A percentile compares a stretch with the other conserved stretches of the same genome.
Evolutionary conservation across 2,329 filamentous ascomycete species (phyloP).

Genomic region (Colletotrichum euphorbiae): DNA sequence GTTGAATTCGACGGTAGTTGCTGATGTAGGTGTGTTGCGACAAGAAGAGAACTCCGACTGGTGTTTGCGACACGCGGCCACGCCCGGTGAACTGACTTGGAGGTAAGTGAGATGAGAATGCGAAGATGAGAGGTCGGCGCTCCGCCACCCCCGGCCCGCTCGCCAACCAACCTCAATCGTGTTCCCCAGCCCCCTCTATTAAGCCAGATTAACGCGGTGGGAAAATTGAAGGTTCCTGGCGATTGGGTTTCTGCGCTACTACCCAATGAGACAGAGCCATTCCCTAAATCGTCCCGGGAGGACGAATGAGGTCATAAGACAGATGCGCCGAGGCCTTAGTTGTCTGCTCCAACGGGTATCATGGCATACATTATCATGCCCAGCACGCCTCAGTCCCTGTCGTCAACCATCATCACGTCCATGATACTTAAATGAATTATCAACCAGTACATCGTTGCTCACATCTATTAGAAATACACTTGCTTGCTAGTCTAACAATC

Average conservation of each 20-base stretch:
- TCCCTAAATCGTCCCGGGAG: slow-evolving; percentile 29
- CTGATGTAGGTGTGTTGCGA: slow-evolving; percentile 5
- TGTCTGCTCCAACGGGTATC: no score
- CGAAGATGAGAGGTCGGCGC: slow-evolving; percentile 29
- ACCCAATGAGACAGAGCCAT: slow-evolving; percentile 23
- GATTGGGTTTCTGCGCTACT: slow-evolving; percentile 6
- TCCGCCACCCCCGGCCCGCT: slow-evolving; percentile 33
- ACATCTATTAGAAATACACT: slow-evolving; percentile 59
- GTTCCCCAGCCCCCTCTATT: slow-evolving; percentile 38
- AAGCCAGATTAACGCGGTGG: slow-evolving; percentile 17
- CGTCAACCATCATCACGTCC: not conserved
- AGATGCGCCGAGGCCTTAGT: no score
- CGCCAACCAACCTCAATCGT: slow-evolving; percentile 31
- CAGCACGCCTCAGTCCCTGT: not conserved
- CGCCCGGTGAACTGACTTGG: slow-evolving; percentile 7
- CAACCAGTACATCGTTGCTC: slow-evolving; percentile 42
- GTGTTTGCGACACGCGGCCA: not conserved
- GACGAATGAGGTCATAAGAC: not conserved
- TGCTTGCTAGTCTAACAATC: slow-evolving; percentile 40
- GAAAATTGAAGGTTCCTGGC: not conserved
- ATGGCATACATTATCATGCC: not conserved
- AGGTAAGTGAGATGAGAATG: slow-evolving; percentile 6
- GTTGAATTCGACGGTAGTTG: not conserved
- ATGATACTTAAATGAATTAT: no score
- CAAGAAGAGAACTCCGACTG: not conserved